Percentiles rank a stretch among this genome's conserved stretches.
These are phyloP conservation scores for Backusella sp. DNA, from an alignment of 192 early-diverging fungal species.

Conservation along the genomic window DNA sequence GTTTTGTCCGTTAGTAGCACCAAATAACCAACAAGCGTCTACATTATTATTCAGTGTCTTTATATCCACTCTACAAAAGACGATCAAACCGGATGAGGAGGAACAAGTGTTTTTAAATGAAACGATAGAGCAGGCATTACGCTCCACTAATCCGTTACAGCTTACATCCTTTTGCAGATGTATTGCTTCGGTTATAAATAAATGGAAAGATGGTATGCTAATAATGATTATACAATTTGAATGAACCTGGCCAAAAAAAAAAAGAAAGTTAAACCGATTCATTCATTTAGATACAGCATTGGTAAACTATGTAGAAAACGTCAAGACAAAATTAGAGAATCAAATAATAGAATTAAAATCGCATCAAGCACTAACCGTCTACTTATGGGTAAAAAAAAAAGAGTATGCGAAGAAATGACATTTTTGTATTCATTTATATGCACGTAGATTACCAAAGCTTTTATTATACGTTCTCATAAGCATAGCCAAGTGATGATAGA, in stretches of 20 bases:
- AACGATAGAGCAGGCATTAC: neutral
- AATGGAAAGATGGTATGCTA: conserved; percentile 25
- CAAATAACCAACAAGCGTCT: conserved; percentile 17
- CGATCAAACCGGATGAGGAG: neutral
- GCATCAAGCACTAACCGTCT: neutral
- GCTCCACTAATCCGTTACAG: neutral
- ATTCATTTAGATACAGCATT: conserved; percentile 23
- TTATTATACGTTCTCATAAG: conserved; percentile 53
- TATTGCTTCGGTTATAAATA: conserved; percentile 32
- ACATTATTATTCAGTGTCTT: conserved; percentile 13
- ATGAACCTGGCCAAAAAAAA: neutral
- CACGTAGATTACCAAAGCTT: conserved; percentile 60
- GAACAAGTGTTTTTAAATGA: conserved; percentile 11
- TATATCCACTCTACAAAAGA: conserved; percentile 10
- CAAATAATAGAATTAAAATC: neutral
- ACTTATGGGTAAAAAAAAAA: neutral
- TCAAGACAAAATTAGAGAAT: neutral
- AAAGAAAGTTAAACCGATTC: neutral
- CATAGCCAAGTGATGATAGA: conserved; percentile 52
- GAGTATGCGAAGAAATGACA: neutral
- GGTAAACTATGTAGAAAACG: conserved; percentile 21
- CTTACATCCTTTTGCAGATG: conserved; percentile 13
- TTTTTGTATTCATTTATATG: neutral
- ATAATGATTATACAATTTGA: neutral
- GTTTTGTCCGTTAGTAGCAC: neutral